Base-by-base conservation (phyloP, 495 filamentous ascomycete genomes). In the Aspergillus indologenus region DNA sequence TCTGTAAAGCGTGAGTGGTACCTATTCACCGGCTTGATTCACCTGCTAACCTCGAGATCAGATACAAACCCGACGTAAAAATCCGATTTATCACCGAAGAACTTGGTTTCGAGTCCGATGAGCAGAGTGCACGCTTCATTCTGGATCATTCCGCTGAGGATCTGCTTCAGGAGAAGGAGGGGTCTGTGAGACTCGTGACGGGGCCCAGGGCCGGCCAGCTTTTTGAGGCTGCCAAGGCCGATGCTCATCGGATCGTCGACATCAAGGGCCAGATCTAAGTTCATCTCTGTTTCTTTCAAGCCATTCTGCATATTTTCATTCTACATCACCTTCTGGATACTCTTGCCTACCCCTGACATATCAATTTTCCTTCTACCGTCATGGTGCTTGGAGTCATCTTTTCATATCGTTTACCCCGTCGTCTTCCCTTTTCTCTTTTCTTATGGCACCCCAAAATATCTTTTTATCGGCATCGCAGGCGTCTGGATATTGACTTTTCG, bases 11-110 rank as follows among this genome's bases (percentile, higher is more conserved):
- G 94, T 98, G 81, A 83, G 93, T 88, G 53, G n/a, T 64, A 42
- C 29, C 57, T 43, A 21, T 58, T n/a, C 3, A 14, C 8, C 8
- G 6, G 9, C 51, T 21, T 47, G 4, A 31, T 46, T 18, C 47
- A 18, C 45, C 11, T 58, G 60, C 74, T 85, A 69, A 85, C 14
- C 70, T 45, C 0, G 24, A 43, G 17, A 47, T 56, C 61, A 98
- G 94, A 63, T 98, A 96, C 77, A 94, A 94, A 71, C 88, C 86
- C 47, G 89, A 92, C 68, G 83, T 98, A 68, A 88, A 86, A 55
- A 81, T 98, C 59, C 87, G 90, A 64, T 97, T 96, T 75, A 83
- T 99, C 62, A 92, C 91, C 24, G 89, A 98, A 76, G 94, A 98
- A 70, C 87, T 99, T 55, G 91, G 88, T 52, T 99, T 98, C 71